Percentiles rank a stretch among this genome's conserved stretches.
phyloP scores from a whole-genome alignment of 1,284 basidiomycete genomes.

The Uromyces viciae-fabae region DNA sequence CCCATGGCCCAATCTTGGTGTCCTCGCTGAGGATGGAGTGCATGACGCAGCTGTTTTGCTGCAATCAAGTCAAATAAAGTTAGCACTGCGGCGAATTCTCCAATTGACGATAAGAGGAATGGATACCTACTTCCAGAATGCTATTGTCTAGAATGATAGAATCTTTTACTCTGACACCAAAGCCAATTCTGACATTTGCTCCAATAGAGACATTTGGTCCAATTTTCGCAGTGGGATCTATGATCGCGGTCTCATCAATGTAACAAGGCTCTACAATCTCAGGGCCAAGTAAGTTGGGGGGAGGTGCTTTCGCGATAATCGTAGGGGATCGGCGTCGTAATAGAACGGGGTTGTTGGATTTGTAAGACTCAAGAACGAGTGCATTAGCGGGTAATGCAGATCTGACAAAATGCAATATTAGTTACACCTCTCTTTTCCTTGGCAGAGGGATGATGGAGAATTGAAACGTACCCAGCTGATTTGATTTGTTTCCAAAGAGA shows the following conservation, averaged over 20 bases:
- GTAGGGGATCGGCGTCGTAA: slow-evolving; percentile 53
- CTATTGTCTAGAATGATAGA: slow-evolving; percentile 59
- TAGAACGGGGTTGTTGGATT: slow-evolving; percentile 53
- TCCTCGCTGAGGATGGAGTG: slow-evolving; percentile 58
- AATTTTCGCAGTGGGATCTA: slow-evolving; percentile 49
- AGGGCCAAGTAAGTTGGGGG: slow-evolving; percentile 46
- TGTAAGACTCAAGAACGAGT: slow-evolving; percentile 56
- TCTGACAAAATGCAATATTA: slow-evolving; percentile 46
- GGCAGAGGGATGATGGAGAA: too few relatives aligned
- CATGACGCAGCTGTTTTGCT: slow-evolving; percentile 58
- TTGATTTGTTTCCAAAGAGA: slow-evolving; percentile 61
- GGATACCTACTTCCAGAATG: slow-evolving; percentile 54
- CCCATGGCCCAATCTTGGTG: slow-evolving; percentile 58
- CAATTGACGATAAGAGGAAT: neutral
- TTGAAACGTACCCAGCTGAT: slow-evolving; percentile 57
- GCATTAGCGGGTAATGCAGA: slow-evolving; percentile 59
- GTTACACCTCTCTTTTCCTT: neutral
- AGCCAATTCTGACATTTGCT: slow-evolving; percentile 56
- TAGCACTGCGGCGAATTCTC: neutral
- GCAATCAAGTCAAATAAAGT: neutral
- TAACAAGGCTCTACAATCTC: slow-evolving; percentile 58
- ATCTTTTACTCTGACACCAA: slow-evolving; percentile 59
- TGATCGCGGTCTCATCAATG: slow-evolving; percentile 55
- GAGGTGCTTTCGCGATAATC: slow-evolving; percentile 49
- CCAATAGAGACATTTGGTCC: slow-evolving; percentile 51